Percentiles rank a stretch among this genome's conserved stretches.
phyloP scores from a whole-genome alignment of 2,329 filamentous ascomycete species.

The Colletotrichum limetticola region DNA sequence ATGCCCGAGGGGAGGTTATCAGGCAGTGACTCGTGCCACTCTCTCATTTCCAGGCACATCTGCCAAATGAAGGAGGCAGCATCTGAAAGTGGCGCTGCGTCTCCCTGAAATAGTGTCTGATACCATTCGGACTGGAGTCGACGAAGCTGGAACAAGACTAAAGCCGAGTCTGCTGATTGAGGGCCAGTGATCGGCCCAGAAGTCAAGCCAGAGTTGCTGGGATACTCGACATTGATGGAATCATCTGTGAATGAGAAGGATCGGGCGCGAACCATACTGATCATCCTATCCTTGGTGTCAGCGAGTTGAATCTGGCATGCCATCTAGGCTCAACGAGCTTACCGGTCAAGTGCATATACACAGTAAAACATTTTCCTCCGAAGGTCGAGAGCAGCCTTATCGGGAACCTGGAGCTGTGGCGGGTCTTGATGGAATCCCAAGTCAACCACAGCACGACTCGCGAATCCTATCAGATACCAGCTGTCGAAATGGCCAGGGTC shows the following conservation, averaged over 20 bases:
- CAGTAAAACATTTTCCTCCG: slow-evolving; percentile 89
- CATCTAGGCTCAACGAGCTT: slow-evolving; percentile 38
- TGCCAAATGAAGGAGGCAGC: slow-evolving; percentile 79
- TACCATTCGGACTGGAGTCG: slow-evolving; percentile 90
- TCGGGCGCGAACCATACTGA: slow-evolving; percentile 87
- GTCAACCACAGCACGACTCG: slow-evolving; percentile 87
- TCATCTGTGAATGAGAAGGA: slow-evolving; percentile 96
- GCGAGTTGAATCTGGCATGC: neutral
- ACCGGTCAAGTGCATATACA: slow-evolving; percentile 90
- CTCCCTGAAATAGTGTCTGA: slow-evolving; percentile 85
- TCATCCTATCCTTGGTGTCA: slow-evolving; percentile 65
- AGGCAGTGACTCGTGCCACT: slow-evolving; percentile 85
- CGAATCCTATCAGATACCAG: slow-evolving; percentile 93
- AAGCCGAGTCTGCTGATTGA: slow-evolving; percentile 73
- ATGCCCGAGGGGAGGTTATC: slow-evolving; percentile 71
- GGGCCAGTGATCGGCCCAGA: slow-evolving; percentile 55
- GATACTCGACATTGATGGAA: slow-evolving; percentile 83
- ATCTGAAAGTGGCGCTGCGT: slow-evolving; percentile 74
- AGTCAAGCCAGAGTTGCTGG: slow-evolving; percentile 60
- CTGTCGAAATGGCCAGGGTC: slow-evolving; percentile 93
- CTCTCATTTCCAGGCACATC: slow-evolving; percentile 78
- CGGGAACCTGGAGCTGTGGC: slow-evolving; percentile 73
- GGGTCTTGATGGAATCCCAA: slow-evolving; percentile 94
- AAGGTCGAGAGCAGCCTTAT: slow-evolving; percentile 78
- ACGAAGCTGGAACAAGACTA: slow-evolving; percentile 85